These are phyloP conservation scores for Fusarium sp. DNA, from an alignment of 2,329 filamentous ascomycete species.

Conservation along the genomic window DNA sequence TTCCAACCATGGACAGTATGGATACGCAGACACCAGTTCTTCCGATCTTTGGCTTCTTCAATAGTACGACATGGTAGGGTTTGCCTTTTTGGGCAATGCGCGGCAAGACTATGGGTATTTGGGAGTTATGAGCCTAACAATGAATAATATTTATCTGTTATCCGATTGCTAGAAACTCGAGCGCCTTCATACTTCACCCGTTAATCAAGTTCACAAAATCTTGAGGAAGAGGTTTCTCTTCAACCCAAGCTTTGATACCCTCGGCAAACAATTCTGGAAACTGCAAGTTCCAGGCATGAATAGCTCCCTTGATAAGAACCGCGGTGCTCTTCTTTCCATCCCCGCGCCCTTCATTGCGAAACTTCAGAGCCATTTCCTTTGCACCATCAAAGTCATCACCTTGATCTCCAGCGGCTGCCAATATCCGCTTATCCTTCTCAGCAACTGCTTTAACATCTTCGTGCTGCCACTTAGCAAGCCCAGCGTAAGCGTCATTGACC, in stretches of 20 bases:
- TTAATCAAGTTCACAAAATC: conserved; percentile 25
- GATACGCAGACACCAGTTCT: conserved; percentile 6
- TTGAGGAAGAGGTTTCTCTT: conserved; percentile 40
- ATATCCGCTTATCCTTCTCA: conserved; percentile 34
- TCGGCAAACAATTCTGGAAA: conserved; percentile 52
- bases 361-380: conserved; percentile 31
- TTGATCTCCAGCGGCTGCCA: conserved; percentile 46
- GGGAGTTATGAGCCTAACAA: fast-evolving
- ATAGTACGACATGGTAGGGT: background rate
- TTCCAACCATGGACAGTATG: background rate
- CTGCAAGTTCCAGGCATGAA: conserved; percentile 55
- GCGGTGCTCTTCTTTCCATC: background rate
- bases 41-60: conserved; percentile 14
- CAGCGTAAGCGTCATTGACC: conserved; percentile 38
- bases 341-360: background rate
- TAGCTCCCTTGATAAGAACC: background rate
- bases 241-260: conserved; percentile 51
- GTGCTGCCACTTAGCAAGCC: conserved; percentile 34
- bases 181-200: fast-evolving
- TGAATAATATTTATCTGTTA: background rate
- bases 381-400: conserved; percentile 46
- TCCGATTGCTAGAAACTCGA: fast-evolving
- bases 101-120: no score
- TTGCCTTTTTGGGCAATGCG: background rate
- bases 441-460: conserved; percentile 40